These are phyloP conservation scores for Lophiotrema nucula DNA, from an alignment of 495 filamentous ascomycete genomes.

Conservation along the genomic window DNA sequence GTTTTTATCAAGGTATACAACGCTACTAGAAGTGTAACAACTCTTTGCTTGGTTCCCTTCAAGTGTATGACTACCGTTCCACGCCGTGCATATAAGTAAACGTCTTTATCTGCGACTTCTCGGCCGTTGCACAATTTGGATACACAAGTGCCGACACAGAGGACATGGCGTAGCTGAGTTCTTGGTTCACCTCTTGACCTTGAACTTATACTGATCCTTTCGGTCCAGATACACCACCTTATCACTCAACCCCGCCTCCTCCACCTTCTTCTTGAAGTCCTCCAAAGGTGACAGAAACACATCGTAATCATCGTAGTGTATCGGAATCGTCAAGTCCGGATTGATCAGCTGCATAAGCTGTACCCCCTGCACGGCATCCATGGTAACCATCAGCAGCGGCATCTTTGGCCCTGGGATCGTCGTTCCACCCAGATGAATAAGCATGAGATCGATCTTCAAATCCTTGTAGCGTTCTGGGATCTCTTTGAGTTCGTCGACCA, in stretches of 20 bases:
- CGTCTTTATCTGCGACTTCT: no score
- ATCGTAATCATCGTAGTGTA: constrained; percentile 70
- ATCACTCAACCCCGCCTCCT: constrained; percentile 49
- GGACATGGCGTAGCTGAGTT: no score
- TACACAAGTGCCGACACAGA: no score
- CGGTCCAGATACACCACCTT: constrained; percentile 63
- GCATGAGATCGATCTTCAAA: constrained; percentile 64
- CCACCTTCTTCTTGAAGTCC: constrained; percentile 60
- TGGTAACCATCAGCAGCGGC: constrained; percentile 67
- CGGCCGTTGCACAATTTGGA: no score
- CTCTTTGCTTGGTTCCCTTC: no score
- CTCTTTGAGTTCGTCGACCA: constrained; percentile 60
- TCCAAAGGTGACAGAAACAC: constrained; percentile 59
- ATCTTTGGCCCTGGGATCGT: constrained; percentile 59
- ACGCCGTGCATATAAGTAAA: no score
- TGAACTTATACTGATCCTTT: constrained; percentile 52
- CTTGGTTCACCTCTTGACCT: no score
- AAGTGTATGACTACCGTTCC: no score
- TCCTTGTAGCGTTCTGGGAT: constrained; percentile 54
- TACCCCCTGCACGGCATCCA: constrained; percentile 66
- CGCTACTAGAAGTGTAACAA: no score
- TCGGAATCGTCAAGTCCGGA: constrained; percentile 65
- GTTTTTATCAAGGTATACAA: no score
- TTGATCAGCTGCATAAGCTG: constrained; percentile 59
- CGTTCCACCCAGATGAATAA: constrained; percentile 66